Percentiles rank a stretch among this genome's conserved stretches.
Conservation (phyloP, 495 filamentous ascomycete genomes). For the Podospora tetraspora region DNA sequence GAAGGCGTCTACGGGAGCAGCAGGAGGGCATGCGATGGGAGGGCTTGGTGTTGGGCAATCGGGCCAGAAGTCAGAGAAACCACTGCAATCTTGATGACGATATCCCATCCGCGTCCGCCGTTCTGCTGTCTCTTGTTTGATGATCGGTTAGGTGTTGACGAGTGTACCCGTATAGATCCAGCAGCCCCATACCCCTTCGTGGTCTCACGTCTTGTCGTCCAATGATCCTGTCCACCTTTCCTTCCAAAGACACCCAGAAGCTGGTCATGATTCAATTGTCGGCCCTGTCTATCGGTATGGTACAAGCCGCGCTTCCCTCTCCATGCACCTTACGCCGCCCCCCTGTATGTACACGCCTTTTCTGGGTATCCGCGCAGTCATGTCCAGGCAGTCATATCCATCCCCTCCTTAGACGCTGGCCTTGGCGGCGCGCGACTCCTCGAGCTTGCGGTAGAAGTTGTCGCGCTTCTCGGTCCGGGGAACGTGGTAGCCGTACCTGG, state of each 20-base stretch:
- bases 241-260: neutral
- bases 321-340: slow-evolving; percentile 4
- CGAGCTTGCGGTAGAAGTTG: slow-evolving; percentile 43
- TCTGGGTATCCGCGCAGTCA: neutral
- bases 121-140: neutral
- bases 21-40: neutral
- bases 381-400: slow-evolving; percentile 8
- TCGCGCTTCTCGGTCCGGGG: slow-evolving; percentile 47
- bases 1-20: neutral
- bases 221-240: neutral
- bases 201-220: neutral
- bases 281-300: slow-evolving; percentile 25
- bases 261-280: slow-evolving; percentile 21
- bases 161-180: neutral
- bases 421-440: slow-evolving; percentile 41
- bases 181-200: neutral
- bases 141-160: neutral
- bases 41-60: neutral
- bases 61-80: neutral
- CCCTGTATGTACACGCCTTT: slow-evolving; percentile 10
- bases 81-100: neutral
- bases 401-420: slow-evolving; percentile 15
- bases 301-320: slow-evolving; percentile 16
- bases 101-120: neutral
- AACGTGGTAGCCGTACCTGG: slow-evolving; percentile 50